Evolutionary conservation across 352 stramenopile species (phyloP), one percentile per base, ranked within the genome.

Genomic region (Phytophthora pluvialis): DNA sequence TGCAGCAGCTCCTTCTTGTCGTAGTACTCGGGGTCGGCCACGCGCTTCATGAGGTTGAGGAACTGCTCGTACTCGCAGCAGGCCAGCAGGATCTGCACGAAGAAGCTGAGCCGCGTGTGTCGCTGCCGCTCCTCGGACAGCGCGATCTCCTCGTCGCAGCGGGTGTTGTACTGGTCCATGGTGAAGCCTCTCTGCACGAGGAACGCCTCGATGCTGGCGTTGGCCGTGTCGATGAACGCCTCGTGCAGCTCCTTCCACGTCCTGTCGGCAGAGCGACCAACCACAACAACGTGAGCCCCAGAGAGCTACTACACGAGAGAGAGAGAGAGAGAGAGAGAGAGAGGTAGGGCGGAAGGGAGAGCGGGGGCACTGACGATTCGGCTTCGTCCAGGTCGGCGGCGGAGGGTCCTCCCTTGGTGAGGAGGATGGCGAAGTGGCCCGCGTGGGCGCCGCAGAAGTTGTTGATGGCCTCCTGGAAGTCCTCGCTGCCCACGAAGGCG

Each of bases 41-140:
- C 81, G 36, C 85, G 85, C 44, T 81, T 81, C 85, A 93, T 93
- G 33, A 93, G 77, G 68, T 91, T 93, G n/a, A 91, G 55, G 47
- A 93, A 93, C 72, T 93, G 85, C 44, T 93, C 85, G 60, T 91
- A 93, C 72, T 93, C 85, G 67, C 73, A 86, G 53, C 85, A 93
- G 6, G 85, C 78, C 64, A 88, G 59, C 15, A 93, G 63, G 49
- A 93, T 90, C 67, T 93, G 85, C 67, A 93, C 85, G 16, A 93
- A 89, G 58, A 93, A 93, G 51, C 81, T 91, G 31, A 90, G 68
- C 6, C 81, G 72, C 60, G 85, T 89, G 75, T 93, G 85, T 43
- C 85, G 82, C 65, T 91, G 82, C 21, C 85, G 80, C 63, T 89
- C 74, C 42, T 90, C 81, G 8, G 85, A 90, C 44, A 91, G 64